Conservation (phyloP, 2,329 filamentous ascomycete genomes). For the Stachybotrys chartarum region DNA sequence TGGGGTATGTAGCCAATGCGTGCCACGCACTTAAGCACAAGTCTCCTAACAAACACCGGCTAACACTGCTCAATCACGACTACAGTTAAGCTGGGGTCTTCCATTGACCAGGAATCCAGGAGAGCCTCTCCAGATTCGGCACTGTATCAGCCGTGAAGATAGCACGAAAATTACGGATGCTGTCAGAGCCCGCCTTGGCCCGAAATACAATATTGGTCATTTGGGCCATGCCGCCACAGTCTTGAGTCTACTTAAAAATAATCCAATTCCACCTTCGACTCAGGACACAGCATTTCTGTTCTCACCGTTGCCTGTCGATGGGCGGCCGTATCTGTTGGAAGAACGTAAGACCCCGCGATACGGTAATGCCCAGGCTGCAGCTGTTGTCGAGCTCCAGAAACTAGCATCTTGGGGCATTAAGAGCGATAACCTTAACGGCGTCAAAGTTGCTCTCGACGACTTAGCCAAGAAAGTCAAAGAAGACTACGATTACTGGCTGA, state of each 20-base stretch:
- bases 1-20: not conserved
- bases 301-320: constrained; percentile 1
- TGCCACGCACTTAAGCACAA: too few relatives aligned
- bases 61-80: not conserved
- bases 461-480: not conserved
- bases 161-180: constrained; percentile 1
- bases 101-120: not conserved
- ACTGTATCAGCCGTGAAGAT: not conserved
- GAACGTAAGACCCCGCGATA: not conserved
- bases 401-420: not conserved
- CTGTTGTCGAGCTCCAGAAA: not conserved
- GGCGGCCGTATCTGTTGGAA: not conserved
- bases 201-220: constrained; percentile 1
- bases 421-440: not conserved
- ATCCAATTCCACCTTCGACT: not conserved
- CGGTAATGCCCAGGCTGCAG: not conserved
- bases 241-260: not conserved
- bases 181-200: not conserved
- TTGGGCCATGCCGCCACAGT: constrained; percentile 1
- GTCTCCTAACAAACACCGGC: too few relatives aligned
- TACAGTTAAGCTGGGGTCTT: constrained; percentile 2
- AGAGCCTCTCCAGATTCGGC: not conserved
- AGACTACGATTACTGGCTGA: constrained; percentile 1
- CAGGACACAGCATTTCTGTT: constrained; percentile 1
- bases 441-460: not conserved